Evolutionary conservation across 495 filamentous ascomycete genomes (phyloP), one percentile per base, ranked within the genome.

Genomic region (Penicillium chermesinum): DNA sequence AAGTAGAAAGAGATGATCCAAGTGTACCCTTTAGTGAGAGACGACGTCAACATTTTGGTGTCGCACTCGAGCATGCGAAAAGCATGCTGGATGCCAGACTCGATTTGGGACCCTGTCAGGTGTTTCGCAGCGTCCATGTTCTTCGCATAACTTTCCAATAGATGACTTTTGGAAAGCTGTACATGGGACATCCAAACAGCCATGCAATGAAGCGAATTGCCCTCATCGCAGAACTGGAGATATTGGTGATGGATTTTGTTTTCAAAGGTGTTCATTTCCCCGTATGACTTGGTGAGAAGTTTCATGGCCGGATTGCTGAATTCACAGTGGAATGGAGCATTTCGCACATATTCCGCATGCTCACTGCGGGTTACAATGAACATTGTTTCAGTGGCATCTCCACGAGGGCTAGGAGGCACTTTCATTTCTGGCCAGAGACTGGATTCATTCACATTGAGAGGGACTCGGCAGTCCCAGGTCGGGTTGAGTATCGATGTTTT

Each of bases 401-500:
- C 53, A 13, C 69, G 64, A 9, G 50, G 45, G 12, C 51, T 18
- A 15, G 78, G 77, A 8, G 58, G 52, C 2, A 41, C 44, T 41
- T 71, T 74, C 72, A 80, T 78, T 37, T 75, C 75, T 1, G 71
- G 61, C 41, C 65, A 69, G 8, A 83, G 58, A 18, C 82, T 78
- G 35, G 55, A 74, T 51, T 84, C 78, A 47, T 77, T 78, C 15
- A 81, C 67, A 52, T 83, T 81, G 19, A 77, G 59, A 27, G 80
- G 78, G 17, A 61, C 50, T 30, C 50, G 61, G 56, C 78, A 81
- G 60, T 82, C 75, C 77, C 79, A 83, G 19, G 66, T 76, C 0
- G 78, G 80, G 51, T 55, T 49, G 9, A 81, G 54, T 5, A 52
- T 63, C 1, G 59, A 43, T 7, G 51, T 52, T 48, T 67, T 72